Base-by-base conservation (phyloP, 108 stramenopile genomes). In the Cyclostephanos invisitatus region DNA sequence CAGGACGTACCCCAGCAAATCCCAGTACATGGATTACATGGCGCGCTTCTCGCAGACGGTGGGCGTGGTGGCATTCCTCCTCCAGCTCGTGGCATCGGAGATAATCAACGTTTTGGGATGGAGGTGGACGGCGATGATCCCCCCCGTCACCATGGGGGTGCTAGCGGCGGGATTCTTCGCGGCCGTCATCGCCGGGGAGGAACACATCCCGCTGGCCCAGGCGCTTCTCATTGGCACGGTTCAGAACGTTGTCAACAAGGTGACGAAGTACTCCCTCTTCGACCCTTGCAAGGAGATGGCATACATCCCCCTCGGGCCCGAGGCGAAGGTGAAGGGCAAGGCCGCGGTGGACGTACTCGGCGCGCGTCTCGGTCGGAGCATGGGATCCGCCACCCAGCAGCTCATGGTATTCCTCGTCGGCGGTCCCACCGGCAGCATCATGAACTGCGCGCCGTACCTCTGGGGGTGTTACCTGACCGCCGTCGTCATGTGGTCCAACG, bases 281-380 rank as follows among this genome's bases (percentile, higher is more conserved):
- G 81, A 82, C 64, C 81, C 81, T 21, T 82, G 75, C 42, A 82
- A 82, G 69, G 81, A 82, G 46, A 82, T 82, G 76, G 76, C 76
- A 3, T 82, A 78, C 35, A 82, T 82, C 47, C 77, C 81, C 17
- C 57, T 82, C 27, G 81, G 77, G 29, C 74, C 81, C 29, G 81
- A 82, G 36, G 81, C 77, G 0, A 82, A 82, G 58, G 66, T 67
- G 7, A 82, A 82, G 67, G 81, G 81, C 38, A 82, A 82, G 50
- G 81, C 81, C 17, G 76, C 81, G 20, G 70, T 82, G 32, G 81
- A 82, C 44, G 81, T 25, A 0, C 25, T 76, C 80, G 7, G 86
- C 87, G 77, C 82, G 61, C 72, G 82, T 60, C 61, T 83, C 11
- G 82, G 82, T 12, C 46, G 82, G 56, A 78, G 77, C 46, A 70